Percentiles rank a stretch among this genome's conserved stretches.
phyloP scores from a whole-genome alignment of 352 stramenopile genomes.

The Phytopythium sindhum region DNA sequence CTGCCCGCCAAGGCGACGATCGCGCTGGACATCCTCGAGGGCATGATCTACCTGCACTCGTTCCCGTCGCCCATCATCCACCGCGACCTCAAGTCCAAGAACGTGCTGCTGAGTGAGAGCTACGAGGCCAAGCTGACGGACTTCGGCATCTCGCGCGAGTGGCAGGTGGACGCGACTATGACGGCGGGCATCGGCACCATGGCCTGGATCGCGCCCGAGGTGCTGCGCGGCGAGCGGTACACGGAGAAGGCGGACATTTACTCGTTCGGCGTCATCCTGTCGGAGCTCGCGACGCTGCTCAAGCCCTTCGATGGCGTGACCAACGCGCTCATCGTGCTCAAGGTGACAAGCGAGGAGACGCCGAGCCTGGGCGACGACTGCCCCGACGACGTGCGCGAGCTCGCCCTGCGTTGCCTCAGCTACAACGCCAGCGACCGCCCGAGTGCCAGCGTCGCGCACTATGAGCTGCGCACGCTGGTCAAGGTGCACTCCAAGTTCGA shows the following conservation, averaged over 20 bases:
- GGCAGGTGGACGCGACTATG: slow-evolving; percentile 75
- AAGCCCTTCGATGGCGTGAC: slow-evolving; percentile 69
- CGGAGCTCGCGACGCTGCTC: slow-evolving; percentile 61
- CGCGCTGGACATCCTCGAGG: slow-evolving; percentile 72
- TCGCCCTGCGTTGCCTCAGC: slow-evolving; percentile 58
- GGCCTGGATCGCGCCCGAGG: slow-evolving; percentile 81
- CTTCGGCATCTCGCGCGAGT: slow-evolving; percentile 80
- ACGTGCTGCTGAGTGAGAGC: slow-evolving; percentile 43
- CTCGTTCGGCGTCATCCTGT: slow-evolving; percentile 80
- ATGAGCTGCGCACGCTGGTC: slow-evolving; percentile 70
- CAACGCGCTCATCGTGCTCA: slow-evolving; percentile 70
- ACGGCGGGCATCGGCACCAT: slow-evolving; percentile 82
- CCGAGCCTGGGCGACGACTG: slow-evolving; percentile 53
- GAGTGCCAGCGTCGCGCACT: slow-evolving; percentile 70
- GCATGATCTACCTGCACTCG: slow-evolving; percentile 79
- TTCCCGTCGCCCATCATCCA: slow-evolving; percentile 72
- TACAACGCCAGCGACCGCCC: slow-evolving; percentile 60
- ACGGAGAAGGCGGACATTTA: slow-evolving; percentile 87
- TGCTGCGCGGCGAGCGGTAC: slow-evolving; percentile 78
- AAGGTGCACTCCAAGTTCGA: slow-evolving; percentile 61
- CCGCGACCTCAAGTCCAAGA: slow-evolving; percentile 43
- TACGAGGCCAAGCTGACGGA: slow-evolving; percentile 80
- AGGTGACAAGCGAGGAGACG: slow-evolving; percentile 71
- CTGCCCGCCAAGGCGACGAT: slow-evolving; percentile 53
- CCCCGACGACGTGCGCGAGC: slow-evolving; percentile 62